Evolutionary conservation across 306 rosid species (phyloP).

Genomic region (Prunus persica): Prunus_persica_NCBIv2 NC_034010.1:11325001-11325500

Average conservation of each 20-base stretch:
- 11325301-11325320: constrained; percentile 23
- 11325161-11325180: constrained; percentile 48
- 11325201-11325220: constrained; percentile 39
- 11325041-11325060: constrained; percentile 42
- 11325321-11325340: constrained; percentile 34
- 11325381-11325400: too few species aligned
- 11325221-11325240: constrained; percentile 17
- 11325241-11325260: neutral
- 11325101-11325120: constrained; percentile 27
- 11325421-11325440: too few species aligned
- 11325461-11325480: too few species aligned
- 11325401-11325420: too few species aligned
- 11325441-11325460: too few species aligned
- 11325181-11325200: constrained; percentile 57
- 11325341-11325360: constrained; percentile 57
- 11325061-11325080: constrained; percentile 54
- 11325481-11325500: too few species aligned
- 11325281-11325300: constrained; percentile 17
- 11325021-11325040: neutral
- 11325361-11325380: constrained; percentile 57
- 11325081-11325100: constrained; percentile 52
- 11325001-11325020: neutral
- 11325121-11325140: constrained; percentile 10
- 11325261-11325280: neutral
- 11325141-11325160: constrained; percentile 18